Conservation (phyloP, 225 moss, liverwort and hornwort genomes). For the Antitrichia curtipendula region DNA sequence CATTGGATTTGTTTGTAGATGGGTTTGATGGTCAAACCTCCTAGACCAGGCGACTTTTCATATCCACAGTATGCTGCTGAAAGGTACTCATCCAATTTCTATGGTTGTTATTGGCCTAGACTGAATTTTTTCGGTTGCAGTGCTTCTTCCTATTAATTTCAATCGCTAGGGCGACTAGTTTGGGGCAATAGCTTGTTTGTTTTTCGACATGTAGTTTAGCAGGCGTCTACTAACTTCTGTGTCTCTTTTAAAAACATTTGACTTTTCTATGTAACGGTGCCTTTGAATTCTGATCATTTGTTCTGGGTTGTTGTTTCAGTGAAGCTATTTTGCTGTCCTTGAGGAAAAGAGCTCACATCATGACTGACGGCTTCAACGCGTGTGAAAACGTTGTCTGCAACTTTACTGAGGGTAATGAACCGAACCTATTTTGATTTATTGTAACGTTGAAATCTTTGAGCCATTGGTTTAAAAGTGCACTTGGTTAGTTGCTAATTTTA, state of each 20-base stretch:
- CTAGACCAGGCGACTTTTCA: constrained; percentile 60
- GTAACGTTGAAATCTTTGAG: not conserved
- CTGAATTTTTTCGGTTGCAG: not conserved
- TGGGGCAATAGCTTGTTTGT: not conserved
- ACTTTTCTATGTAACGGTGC: not conserved
- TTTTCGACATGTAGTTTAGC: not conserved
- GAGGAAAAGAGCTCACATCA: constrained; percentile 70
- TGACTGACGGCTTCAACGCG: constrained; percentile 88
- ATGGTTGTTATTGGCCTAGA: not conserved
- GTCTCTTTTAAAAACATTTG: not conserved
- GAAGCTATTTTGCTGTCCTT: constrained; percentile 58
- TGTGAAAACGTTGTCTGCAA: constrained; percentile 76
- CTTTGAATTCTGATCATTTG: not conserved
- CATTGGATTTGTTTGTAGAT: constrained; percentile 23
- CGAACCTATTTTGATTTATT: not conserved
- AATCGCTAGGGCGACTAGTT: not conserved
- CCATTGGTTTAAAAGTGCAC: not conserved
- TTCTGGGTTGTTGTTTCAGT: constrained; percentile 22
- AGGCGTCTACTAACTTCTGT: not conserved
- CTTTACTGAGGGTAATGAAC: constrained; percentile 67
- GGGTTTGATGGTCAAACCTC: constrained; percentile 88
- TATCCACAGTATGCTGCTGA: constrained; percentile 53
- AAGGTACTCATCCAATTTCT: constrained; percentile 27
- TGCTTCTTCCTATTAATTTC: not conserved
- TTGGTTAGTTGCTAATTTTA: not conserved